Evolutionary conservation across 176 grass and related monocot genomes (phyloP).

Genomic region (Puccinellia tenuiflora): DNA sequence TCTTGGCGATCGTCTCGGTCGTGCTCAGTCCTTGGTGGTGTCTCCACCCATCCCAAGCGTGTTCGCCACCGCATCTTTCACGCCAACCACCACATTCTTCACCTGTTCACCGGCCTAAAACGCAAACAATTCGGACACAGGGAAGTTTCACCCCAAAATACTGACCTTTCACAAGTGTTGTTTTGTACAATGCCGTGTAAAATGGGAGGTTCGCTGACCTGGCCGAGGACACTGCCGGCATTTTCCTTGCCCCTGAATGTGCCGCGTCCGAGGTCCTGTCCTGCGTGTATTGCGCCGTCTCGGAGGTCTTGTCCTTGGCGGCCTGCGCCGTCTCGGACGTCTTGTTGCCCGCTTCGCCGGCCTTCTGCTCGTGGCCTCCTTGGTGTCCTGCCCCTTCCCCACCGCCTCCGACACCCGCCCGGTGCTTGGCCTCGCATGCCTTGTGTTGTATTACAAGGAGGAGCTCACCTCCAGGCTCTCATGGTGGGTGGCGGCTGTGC

Average conservation of each 20-base stretch:
- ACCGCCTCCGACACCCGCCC: background rate
- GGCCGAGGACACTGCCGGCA: conserved; percentile 37
- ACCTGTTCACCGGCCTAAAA: conserved; percentile 51
- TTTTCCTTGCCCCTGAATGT: conserved; percentile 58
- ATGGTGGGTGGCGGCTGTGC: no score
- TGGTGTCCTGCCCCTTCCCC: background rate
- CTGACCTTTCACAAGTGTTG: background rate
- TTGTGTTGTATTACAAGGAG: no score
- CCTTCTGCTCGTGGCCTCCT: conserved; percentile 42
- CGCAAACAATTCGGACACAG: background rate
- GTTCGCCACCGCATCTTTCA: conserved; percentile 54
- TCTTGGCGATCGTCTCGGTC: background rate
- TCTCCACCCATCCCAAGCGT: conserved; percentile 54
- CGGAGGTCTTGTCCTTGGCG: conserved; percentile 36
- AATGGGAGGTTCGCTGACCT: conserved; percentile 25
- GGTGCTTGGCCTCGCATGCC: background rate
- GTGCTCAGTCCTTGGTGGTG: background rate
- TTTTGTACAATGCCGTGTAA: no score
- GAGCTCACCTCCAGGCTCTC: no score
- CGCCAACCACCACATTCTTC: conserved; percentile 47
- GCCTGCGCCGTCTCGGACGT: conserved; percentile 16
- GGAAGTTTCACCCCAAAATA: background rate
- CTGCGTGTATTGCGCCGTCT: background rate
- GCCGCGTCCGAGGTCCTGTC: conserved; percentile 16
- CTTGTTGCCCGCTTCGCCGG: conserved; percentile 36